phyloP scores from a whole-genome alignment of 805 yeast genomes.

The Lachancea kluyveri region DNA sequence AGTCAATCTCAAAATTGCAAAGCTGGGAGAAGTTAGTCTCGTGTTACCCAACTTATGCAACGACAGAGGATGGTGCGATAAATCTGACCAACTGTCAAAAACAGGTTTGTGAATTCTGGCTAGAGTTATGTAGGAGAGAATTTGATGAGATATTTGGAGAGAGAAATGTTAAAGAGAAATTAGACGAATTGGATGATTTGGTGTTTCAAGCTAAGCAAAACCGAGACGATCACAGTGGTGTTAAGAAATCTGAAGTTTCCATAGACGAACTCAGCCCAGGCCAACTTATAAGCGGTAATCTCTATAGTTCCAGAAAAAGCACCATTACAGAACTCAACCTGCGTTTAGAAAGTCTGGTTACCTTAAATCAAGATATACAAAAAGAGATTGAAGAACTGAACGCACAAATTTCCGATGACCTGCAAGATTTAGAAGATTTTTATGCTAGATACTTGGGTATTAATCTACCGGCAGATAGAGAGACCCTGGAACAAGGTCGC shows the following conservation, averaged over 20 bases:
- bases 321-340: slow-evolving; percentile 19
- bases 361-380: slow-evolving; percentile 19
- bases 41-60: slow-evolving; percentile 50
- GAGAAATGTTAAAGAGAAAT: slow-evolving; percentile 31
- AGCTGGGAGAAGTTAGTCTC: slow-evolving; percentile 43
- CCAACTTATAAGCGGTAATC: slow-evolving; percentile 22
- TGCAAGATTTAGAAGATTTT: slow-evolving; percentile 24
- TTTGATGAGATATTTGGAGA: slow-evolving; percentile 50
- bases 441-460: slow-evolving; percentile 28
- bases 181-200: slow-evolving; percentile 35
- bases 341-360: slow-evolving; percentile 16
- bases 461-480: slow-evolving; percentile 14
- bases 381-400: slow-evolving; percentile 19
- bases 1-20: slow-evolving; percentile 42
- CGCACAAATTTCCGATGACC: slow-evolving; percentile 17
- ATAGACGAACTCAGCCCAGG: slow-evolving; percentile 22
- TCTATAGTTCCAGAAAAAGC: slow-evolving; percentile 17
- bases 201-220: slow-evolving; percentile 30
- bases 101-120: slow-evolving; percentile 50
- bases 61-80: slow-evolving; percentile 39
- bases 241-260: slow-evolving; percentile 7
- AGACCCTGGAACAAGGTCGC: slow-evolving; percentile 21
- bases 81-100: slow-evolving; percentile 43
- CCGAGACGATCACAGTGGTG: slow-evolving; percentile 3
- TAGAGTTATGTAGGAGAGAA: slow-evolving; percentile 42